Evolutionary conservation across 2,329 filamentous ascomycete species (phyloP), one percentile per base, ranked within the genome.

Genomic region (Beauveria brongniartii): DNA sequence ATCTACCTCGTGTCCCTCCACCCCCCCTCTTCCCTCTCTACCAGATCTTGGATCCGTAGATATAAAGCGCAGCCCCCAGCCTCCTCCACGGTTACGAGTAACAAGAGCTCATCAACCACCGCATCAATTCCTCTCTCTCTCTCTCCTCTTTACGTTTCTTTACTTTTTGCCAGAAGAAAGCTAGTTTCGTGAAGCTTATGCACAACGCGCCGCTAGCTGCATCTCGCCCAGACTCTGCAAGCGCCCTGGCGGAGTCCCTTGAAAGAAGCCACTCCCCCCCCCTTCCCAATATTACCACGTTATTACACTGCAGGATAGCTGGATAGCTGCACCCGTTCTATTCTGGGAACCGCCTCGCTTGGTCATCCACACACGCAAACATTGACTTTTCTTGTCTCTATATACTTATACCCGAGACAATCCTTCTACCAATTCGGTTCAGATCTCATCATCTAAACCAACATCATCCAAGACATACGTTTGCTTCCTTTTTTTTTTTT

Each of bases 331-430:
- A 37, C 34, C 34, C 14, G 34, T 59, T 60, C 57, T 60, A 60
- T 60, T 60, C 57, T 60, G n/a, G 57, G 57, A 60, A 54, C 26
- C 54, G n/a, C 26, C 18, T 52, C 18, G n/a, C 30, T 52, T 52
- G 30, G 6, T 22, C 9, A 22, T 12, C 10, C 8, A 37, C 28
- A 22, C 26, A 14, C 34, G 14, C 34, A 37, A 37, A 37, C 34
- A 14, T 37, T 37, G 6, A 28, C 37, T 44, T 20, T 22, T 22
- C 20, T 12, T 5, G 28, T 30, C 24, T 41, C n/a, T 8, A 48
- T 40, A 41, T 59, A 59, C 56, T 59, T 59, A 59, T 59, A 59
- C 24, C 56, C 26, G 56, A 51, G 56, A 59, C 56, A 59, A 52
- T 59, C 56, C 56, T 37, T 59, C 47, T 59, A 56, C 61, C 57